Evolutionary conservation across 2,329 filamentous ascomycete species (phyloP).

Genomic region (Fusarium sp.): DNA sequence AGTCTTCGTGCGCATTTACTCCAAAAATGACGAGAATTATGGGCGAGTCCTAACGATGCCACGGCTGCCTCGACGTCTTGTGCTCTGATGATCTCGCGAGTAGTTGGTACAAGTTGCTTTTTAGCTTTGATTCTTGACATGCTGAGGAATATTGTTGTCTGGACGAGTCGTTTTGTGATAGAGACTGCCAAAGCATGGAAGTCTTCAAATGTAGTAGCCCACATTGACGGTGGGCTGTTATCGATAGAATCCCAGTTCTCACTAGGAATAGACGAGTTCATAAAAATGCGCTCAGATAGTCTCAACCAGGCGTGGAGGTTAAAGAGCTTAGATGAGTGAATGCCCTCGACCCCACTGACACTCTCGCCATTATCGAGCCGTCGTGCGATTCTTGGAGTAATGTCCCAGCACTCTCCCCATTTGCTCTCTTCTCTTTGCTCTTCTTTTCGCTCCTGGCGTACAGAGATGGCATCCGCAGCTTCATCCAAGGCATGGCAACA

Average conservation of each 20-base stretch:
- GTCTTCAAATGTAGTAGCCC: conserved; percentile 81
- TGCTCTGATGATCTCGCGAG: conserved; percentile 53
- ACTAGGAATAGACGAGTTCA: conserved; percentile 74
- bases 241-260: conserved; percentile 77
- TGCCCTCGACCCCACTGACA: conserved; percentile 42
- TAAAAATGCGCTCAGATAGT: conserved; percentile 77
- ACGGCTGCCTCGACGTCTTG: conserved; percentile 66
- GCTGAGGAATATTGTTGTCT: conserved; percentile 77
- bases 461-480: conserved; percentile 74
- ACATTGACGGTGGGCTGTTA: conserved; percentile 76
- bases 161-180: conserved; percentile 77
- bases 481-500: conserved; percentile 76
- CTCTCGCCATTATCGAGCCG: conserved; percentile 47
- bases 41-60: conserved; percentile 60
- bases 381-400: conserved; percentile 61
- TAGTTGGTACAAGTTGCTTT: conserved; percentile 49
- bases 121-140: conserved; percentile 74
- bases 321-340: conserved; percentile 70
- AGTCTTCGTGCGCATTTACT: conserved; percentile 63
- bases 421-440: conserved; percentile 68
- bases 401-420: conserved; percentile 76
- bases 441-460: conserved; percentile 74
- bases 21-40: conserved; percentile 61
- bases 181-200: conserved; percentile 77
- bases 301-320: conserved; percentile 70